phyloP scores from a whole-genome alignment of 441 rosid species.

The Melastoma candidum region DNA sequence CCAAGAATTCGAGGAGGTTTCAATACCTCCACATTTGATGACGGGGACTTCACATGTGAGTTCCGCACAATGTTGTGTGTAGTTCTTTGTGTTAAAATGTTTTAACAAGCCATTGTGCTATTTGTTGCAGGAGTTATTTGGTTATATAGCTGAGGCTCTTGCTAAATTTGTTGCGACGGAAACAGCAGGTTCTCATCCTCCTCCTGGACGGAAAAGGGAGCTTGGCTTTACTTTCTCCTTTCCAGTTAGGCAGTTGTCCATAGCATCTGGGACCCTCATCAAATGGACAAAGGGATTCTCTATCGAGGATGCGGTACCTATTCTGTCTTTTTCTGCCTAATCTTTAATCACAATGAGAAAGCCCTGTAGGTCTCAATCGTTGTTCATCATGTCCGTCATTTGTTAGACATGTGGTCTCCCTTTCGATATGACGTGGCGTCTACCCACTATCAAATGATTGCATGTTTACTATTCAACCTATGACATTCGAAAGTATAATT shows the following conservation, averaged over 20 bases:
- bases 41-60: conserved; percentile 24
- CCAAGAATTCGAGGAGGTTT: conserved; percentile 28
- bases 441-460: too few species aligned
- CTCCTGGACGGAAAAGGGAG: conserved; percentile 23
- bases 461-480: too few species aligned
- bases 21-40: conserved; percentile 29
- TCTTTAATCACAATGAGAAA: neutral
- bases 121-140: conserved; percentile 22
- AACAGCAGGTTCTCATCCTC: conserved; percentile 16
- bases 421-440: too few species aligned
- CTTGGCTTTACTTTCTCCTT: conserved; percentile 32
- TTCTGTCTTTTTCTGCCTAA: neutral
- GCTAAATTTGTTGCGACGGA: conserved; percentile 26
- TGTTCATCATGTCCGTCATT: neutral
- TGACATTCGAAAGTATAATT: too few species aligned
- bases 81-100: neutral
- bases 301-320: conserved; percentile 22
- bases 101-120: neutral
- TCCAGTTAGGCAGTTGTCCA: conserved; percentile 31
- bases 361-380: too few species aligned
- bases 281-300: conserved; percentile 33
- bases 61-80: conserved; percentile 1
- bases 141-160: conserved; percentile 21
- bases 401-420: too few species aligned
- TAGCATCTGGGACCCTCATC: conserved; percentile 22